A percentile compares a stretch with the other conserved stretches of the same genome.
These are phyloP conservation scores for Aureobasidium namibiae DNA, from an alignment of 2,329 filamentous ascomycete genomes.

Conservation along the genomic window DNA sequence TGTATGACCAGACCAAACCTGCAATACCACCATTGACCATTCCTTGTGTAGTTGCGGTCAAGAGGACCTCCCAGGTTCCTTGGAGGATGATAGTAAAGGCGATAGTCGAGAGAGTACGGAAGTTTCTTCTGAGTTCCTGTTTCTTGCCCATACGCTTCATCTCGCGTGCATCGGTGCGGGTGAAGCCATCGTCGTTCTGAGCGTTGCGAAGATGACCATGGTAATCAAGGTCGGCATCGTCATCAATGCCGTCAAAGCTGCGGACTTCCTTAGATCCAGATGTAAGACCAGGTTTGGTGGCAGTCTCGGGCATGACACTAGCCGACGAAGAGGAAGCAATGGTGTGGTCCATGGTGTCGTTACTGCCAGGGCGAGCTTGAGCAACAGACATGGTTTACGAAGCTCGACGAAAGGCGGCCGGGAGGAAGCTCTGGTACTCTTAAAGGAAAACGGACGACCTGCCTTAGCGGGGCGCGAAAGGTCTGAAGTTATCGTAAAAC, in stretches of 20 bases:
- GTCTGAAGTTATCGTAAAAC: conserved; percentile 6
- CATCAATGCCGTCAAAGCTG: conserved; percentile 8
- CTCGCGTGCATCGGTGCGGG: conserved; percentile 22
- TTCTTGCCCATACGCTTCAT: conserved; percentile 42
- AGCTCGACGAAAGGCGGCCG: not conserved
- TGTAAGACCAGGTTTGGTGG: not conserved
- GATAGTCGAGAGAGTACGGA: conserved; percentile 12
- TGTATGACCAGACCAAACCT: conserved; percentile 27
- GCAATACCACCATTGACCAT: conserved; percentile 25
- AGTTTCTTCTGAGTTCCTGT: conserved; percentile 34
- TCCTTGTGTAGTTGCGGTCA: conserved; percentile 9
- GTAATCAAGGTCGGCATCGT: conserved; percentile 5
- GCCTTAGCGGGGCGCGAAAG: not conserved
- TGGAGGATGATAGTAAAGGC: conserved; percentile 13
- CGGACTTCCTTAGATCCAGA: not conserved
- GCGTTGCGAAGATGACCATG: conserved; percentile 9
- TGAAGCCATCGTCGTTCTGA: conserved; percentile 11
- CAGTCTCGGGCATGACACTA: not conserved
- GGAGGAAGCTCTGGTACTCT: not conserved
- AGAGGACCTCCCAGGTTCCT: conserved; percentile 12
- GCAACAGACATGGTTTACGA: not conserved
- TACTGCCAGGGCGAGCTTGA: not conserved
- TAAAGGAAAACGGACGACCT: not conserved
- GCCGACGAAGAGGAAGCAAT: conserved; percentile 5
- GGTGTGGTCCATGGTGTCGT: conserved; percentile 6